Conservation (phyloP, 768 basidiomycete genomes). For the Calocybe indica region DNA sequence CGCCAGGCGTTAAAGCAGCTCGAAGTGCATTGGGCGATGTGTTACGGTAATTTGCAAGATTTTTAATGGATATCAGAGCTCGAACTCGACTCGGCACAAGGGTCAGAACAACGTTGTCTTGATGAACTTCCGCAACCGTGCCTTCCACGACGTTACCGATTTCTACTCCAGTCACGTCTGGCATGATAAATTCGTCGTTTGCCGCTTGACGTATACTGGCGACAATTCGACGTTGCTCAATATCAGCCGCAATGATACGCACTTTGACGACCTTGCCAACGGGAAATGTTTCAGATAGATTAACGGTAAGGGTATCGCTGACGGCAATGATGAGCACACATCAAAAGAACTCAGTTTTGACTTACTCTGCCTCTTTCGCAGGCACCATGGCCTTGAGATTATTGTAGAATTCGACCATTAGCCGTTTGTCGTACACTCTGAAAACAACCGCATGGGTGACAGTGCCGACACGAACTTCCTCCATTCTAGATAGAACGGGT, state of each 20-base stretch:
- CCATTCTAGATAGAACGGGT: slow-evolving; percentile 58
- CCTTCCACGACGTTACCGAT: slow-evolving; percentile 73
- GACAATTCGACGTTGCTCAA: slow-evolving; percentile 56
- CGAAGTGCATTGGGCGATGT: slow-evolving; percentile 64
- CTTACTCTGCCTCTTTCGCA: slow-evolving; percentile 74
- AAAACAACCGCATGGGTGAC: slow-evolving; percentile 80
- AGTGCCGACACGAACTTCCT: slow-evolving; percentile 63
- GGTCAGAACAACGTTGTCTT: slow-evolving; percentile 72
- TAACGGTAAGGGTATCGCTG: slow-evolving; percentile 63
- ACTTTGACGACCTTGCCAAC: slow-evolving; percentile 84
- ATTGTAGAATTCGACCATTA: slow-evolving; percentile 89
- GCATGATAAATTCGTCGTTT: slow-evolving; percentile 36
- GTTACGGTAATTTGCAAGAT: slow-evolving; percentile 75
- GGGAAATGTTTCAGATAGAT: slow-evolving; percentile 58
- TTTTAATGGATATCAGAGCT: slow-evolving; percentile 83
- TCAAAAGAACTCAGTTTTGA: not conserved
- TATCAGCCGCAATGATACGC: slow-evolving; percentile 61
- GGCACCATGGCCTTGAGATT: slow-evolving; percentile 81
- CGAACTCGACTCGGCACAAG: slow-evolving; percentile 65
- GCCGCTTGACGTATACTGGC: slow-evolving; percentile 85
- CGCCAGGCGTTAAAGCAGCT: slow-evolving; percentile 56
- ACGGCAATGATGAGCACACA: slow-evolving; percentile 2
- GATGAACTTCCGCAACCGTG: slow-evolving; percentile 73
- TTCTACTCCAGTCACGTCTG: slow-evolving; percentile 69
- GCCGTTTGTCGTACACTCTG: slow-evolving; percentile 72